Conservation (phyloP, 192 early-diverging fungal species). For the Oehlia diaphana region DNA sequence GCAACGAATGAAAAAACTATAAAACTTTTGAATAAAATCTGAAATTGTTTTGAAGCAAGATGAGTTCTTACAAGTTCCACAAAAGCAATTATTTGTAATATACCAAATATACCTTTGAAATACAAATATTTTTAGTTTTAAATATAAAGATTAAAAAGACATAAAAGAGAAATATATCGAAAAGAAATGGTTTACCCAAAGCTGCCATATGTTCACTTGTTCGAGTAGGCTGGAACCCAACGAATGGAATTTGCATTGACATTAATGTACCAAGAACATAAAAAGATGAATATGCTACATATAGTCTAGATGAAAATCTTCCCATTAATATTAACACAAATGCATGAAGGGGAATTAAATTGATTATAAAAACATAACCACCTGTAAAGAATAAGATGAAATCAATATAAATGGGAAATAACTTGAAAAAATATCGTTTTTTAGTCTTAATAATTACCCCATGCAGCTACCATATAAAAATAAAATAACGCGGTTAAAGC, state of each 20-base stretch:
- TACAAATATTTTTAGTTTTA: background rate
- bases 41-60: constrained; percentile 84
- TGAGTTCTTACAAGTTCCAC: constrained; percentile 77
- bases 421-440: background rate
- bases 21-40: constrained; percentile 69
- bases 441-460: constrained; percentile 62
- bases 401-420: too few relatives aligned
- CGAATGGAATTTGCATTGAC: constrained; percentile 99
- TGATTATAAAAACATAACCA: constrained; percentile 99
- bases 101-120: constrained; percentile 82
- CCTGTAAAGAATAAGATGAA: constrained; percentile 29
- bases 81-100: constrained; percentile 95
- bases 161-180: background rate
- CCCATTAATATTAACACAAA: constrained; percentile 96
- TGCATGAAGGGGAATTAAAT: constrained; percentile 95
- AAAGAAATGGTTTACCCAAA: constrained; percentile 60
- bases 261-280: constrained; percentile 94
- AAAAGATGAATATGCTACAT: constrained; percentile 98
- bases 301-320: constrained; percentile 87
- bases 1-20: constrained; percentile 56
- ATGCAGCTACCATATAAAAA: constrained; percentile 99
- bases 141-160: background rate
- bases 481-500: constrained; percentile 89
- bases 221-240: constrained; percentile 95
- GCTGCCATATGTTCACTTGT: constrained; percentile 99